Evolutionary conservation across 148 eudicot species (phyloP).

Genomic region (Vaccinium vitisidaea): DNA sequence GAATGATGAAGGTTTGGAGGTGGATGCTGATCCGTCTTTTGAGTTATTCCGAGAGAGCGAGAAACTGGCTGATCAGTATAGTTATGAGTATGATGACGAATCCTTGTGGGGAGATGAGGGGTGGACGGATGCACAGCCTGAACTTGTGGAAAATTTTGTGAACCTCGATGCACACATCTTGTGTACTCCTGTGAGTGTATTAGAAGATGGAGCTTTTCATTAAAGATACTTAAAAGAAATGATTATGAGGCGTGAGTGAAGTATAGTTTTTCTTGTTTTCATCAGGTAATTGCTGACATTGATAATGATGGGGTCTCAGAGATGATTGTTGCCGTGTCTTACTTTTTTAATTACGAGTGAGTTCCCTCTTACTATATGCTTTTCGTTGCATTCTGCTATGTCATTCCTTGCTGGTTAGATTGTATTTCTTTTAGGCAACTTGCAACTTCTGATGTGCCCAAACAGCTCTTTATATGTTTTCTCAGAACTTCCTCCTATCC

Average conservation of each 20-base stretch:
- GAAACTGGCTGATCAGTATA: slow-evolving; percentile 93
- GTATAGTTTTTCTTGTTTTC: background rate
- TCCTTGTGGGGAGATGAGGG: slow-evolving; percentile 97
- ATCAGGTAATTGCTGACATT: slow-evolving; percentile 94
- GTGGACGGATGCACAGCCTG: slow-evolving; percentile 79
- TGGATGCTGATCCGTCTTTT: slow-evolving; percentile 93
- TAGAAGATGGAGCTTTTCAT: background rate
- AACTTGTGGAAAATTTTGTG: slow-evolving; percentile 67
- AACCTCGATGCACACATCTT: slow-evolving; percentile 80
- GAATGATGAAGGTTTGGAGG: slow-evolving; percentile 73
- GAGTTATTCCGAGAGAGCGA: slow-evolving; percentile 79
- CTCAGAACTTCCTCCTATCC: background rate
- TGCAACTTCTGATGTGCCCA: background rate
- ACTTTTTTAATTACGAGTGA: slow-evolving; percentile 98
- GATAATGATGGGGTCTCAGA: slow-evolving; percentile 92
- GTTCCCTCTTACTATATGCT: slow-evolving; percentile 26
- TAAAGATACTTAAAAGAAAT: background rate
- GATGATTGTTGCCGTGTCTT: slow-evolving; percentile 98
- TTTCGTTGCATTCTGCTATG: background rate
- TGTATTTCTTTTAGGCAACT: background rate
- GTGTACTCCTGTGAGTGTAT: slow-evolving; percentile 82
- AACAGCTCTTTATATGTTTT: background rate
- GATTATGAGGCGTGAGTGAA: background rate
- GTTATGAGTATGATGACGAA: slow-evolving; percentile 95
- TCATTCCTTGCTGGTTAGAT: background rate